Evolutionary conservation across 2,329 filamentous ascomycete species (phyloP), one percentile per base, ranked within the genome.

Genomic region (Ophiosphaerella korrae): DNA sequence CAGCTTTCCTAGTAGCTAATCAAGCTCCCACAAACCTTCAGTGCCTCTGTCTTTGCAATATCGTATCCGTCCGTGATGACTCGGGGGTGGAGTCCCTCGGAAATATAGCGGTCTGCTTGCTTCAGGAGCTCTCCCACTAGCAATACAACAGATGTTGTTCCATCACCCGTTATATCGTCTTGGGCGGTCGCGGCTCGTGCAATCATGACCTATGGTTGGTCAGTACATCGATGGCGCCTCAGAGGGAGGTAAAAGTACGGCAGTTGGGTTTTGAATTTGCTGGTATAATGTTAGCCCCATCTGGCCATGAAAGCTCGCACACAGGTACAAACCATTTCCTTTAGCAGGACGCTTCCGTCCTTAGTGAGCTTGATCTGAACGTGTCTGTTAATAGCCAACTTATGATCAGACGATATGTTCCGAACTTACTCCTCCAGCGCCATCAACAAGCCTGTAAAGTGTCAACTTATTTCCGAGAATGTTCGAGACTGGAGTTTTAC

Each of bases 11-110:
- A 21, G 18, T 14, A n/a, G 42, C 32, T 11, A 16, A 9, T 31
- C n/a, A 24, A 21, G 5, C 6, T 8, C 16, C 18, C 4, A 29
- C 54, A 23, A 68, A 91, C 90, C 82, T 94, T 95, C 32, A 99
- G 79, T 14, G 94, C 84, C 78, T 97, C 94, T 24, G 83, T 86
- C 84, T 97, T 99, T 45, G 92, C 94, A 71, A 97, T 89, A 75
- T 99, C 94, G 71, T 96, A 99, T 9, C 94, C 94, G 72, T 99
- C 94, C 33, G 93, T 97, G 74, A 99, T 92, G 60, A 99, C 92
- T 66, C 94, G 85, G 42, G 94, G 94, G 77, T 99, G 94, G 59
- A 99, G 82, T n/a, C 94, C 94, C 77, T 99, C 94, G 11, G 89
- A 87, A 70, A 99, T 97, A 75, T 96, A 92, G 75, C 94, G 86